Conservation (phyloP, 2,329 filamentous ascomycete genomes). For the Fusarium humuli region DNA sequence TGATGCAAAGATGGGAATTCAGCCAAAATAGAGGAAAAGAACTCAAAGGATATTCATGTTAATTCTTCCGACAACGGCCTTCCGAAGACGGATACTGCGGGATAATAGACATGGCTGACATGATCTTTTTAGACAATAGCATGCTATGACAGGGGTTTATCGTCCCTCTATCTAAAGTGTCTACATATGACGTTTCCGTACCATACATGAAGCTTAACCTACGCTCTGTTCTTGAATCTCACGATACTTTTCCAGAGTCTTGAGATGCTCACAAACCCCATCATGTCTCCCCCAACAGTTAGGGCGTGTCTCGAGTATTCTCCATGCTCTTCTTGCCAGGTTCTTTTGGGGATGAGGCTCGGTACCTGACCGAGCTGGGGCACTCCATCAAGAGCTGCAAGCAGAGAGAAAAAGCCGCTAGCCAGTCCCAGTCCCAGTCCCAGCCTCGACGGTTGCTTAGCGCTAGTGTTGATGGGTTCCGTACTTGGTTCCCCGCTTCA, state of each 20-base stretch:
- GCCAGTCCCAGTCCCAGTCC: not conserved
- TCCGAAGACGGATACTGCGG: slow-evolving; percentile 38
- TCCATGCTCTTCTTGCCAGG: slow-evolving; percentile 29
- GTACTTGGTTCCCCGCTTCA: slow-evolving; percentile 29
- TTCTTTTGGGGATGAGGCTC: slow-evolving; percentile 34
- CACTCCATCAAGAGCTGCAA: slow-evolving; percentile 39
- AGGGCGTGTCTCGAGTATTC: slow-evolving; percentile 39
- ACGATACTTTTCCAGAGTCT: slow-evolving; percentile 37
- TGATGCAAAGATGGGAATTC: slow-evolving; percentile 32
- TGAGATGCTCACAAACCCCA: slow-evolving; percentile 7
- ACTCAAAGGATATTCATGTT: slow-evolving; percentile 26
- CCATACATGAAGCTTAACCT: slow-evolving; percentile 31
- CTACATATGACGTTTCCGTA: slow-evolving; percentile 28
- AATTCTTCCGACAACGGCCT: slow-evolving; percentile 44
- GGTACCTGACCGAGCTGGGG: slow-evolving; percentile 47
- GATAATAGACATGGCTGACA: slow-evolving; percentile 39
- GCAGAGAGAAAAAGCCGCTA: slow-evolving; percentile 30
- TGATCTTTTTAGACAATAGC: slow-evolving; percentile 36
- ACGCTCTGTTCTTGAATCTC: slow-evolving; percentile 23
- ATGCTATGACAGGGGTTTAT: slow-evolving; percentile 29
- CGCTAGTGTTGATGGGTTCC: slow-evolving; percentile 38
- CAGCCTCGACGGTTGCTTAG: slow-evolving; percentile 32
- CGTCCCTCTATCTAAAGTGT: slow-evolving; percentile 30
- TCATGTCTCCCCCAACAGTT: slow-evolving; percentile 19
- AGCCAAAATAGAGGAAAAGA: slow-evolving; percentile 34